Evolutionary conservation across 495 filamentous ascomycete species (phyloP).

Genomic region (Hypomontagnella submonticulosa): DNA sequence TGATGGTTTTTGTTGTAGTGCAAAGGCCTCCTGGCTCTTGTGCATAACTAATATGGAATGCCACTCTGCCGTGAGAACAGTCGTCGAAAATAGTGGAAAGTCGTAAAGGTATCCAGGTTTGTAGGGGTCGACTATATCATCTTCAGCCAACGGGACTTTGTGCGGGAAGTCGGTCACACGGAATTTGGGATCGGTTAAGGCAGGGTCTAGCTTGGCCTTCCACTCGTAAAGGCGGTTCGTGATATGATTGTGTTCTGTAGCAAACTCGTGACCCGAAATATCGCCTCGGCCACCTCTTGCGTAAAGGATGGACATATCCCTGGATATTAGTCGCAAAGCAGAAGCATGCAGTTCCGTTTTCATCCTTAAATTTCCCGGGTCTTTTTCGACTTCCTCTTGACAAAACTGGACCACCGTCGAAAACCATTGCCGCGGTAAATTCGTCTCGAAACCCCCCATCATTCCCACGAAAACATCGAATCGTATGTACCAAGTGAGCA

Average conservation of each 20-base stretch:
- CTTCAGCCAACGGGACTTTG: slow-evolving; percentile 59
- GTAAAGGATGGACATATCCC: slow-evolving; percentile 83
- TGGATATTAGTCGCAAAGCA: slow-evolving; percentile 76
- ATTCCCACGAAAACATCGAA: slow-evolving; percentile 89
- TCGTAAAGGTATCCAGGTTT: slow-evolving; percentile 71
- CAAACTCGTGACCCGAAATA: slow-evolving; percentile 73
- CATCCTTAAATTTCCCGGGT: slow-evolving; percentile 71
- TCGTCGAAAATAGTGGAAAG: slow-evolving; percentile 74
- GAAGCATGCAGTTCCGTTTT: slow-evolving; percentile 74
- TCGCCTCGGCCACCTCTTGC: slow-evolving; percentile 72
- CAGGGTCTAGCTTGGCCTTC: slow-evolving; percentile 66
- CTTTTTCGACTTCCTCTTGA: slow-evolving; percentile 62
- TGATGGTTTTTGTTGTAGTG: slow-evolving; percentile 47
- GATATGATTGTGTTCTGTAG: slow-evolving; percentile 67
- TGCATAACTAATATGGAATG: slow-evolving; percentile 83
- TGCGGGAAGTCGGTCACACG: slow-evolving; percentile 69
- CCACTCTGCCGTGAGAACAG: slow-evolving; percentile 80
- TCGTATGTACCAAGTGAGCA: slow-evolving; percentile 87
- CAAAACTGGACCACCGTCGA: slow-evolving; percentile 71
- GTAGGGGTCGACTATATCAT: slow-evolving; percentile 80
- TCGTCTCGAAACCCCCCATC: slow-evolving; percentile 79
- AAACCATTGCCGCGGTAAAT: slow-evolving; percentile 85
- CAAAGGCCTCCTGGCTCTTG: slow-evolving; percentile 70
- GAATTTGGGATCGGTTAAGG: slow-evolving; percentile 66
- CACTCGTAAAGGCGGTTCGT: slow-evolving; percentile 64